Evolutionary conservation across 1,284 basidiomycete species (phyloP), one percentile per base, ranked within the genome.

Genomic region (Leccinum pseudoinsigne): DNA sequence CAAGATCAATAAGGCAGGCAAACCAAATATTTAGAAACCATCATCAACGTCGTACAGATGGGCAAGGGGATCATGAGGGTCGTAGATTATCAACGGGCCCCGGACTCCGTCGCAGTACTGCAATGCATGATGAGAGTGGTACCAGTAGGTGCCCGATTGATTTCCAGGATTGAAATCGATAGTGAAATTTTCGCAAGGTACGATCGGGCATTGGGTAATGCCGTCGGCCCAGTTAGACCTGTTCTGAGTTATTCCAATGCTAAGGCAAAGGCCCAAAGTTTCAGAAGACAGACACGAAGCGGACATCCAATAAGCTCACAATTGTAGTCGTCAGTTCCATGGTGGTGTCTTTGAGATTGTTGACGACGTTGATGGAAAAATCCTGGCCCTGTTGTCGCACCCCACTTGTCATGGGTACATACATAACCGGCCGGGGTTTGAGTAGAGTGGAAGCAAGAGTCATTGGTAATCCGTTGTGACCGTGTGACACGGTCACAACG

Each of bases 11-110:
- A 42, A 54, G 8, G 34, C 16, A 26, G 36, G 14, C 14, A n/a
- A 7, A 23, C 10, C 4, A 40, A n/a, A 14, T 23, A 14, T n/a
- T 34, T 28, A 64, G 77, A 47, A 34, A 82, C 75, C 78, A 67
- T 79, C 74, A 67, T 78, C 80, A 8, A 83, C 70, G 60, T 80
- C 82, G 62, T 83, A 81, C 59, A 82, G 62, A 14, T 71, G 5
- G 5, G 67, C 67, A 60, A 77, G 75, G 31, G 83, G 82, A 63
- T 84, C 83, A 4, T 78, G 8, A 6, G 73, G 77, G 67, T 85
- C 83, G 62, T 86, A 84, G 42, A 84, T 72, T 5, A 84, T 75
- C 23, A 85, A 62, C 0, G 77, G 73, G 1, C 83, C 83, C 42
- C 83, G 76, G 31, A 82, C 71, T 31, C 82, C 81, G 64, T 82